A percentile compares a stretch with the other conserved stretches of the same genome.
phyloP scores from a whole-genome alignment of 805 yeast genomes.

The Pichia deserticola region DNA sequence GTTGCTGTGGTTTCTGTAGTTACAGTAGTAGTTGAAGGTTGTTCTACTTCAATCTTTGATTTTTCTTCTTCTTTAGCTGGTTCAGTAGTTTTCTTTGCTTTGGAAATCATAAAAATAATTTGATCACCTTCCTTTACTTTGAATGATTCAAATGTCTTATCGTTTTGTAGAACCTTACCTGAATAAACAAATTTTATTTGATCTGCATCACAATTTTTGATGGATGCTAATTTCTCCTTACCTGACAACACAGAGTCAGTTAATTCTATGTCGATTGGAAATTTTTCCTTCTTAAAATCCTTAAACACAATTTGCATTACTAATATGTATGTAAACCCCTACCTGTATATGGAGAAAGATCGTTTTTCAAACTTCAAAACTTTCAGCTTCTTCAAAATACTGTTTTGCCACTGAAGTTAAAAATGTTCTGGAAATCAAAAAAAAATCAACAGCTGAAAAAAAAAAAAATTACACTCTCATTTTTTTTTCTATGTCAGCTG shows the following conservation, averaged over 20 bases:
- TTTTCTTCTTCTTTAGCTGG: constrained; percentile 17
- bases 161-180: constrained; percentile 81
- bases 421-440: background rate
- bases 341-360: background rate
- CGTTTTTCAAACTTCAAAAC: background rate
- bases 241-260: constrained; percentile 59
- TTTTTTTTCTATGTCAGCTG: no score
- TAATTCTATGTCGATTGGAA: constrained; percentile 69
- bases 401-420: background rate
- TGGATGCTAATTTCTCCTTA: constrained; percentile 63
- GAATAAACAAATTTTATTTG: constrained; percentile 89
- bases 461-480: no score
- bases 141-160: constrained; percentile 60
- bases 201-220: constrained; percentile 58
- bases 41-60: background rate
- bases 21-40: constrained; percentile 12
- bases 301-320: constrained; percentile 74
- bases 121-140: constrained; percentile 82
- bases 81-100: constrained; percentile 33
- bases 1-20: background rate
- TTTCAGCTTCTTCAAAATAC: background rate
- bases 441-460: background rate
- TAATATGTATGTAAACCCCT: no score
- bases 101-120: constrained; percentile 85
- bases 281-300: constrained; percentile 87